Conservation (phyloP, 192 early-diverging fungal species). For the Mortierella claussenii region DNA sequence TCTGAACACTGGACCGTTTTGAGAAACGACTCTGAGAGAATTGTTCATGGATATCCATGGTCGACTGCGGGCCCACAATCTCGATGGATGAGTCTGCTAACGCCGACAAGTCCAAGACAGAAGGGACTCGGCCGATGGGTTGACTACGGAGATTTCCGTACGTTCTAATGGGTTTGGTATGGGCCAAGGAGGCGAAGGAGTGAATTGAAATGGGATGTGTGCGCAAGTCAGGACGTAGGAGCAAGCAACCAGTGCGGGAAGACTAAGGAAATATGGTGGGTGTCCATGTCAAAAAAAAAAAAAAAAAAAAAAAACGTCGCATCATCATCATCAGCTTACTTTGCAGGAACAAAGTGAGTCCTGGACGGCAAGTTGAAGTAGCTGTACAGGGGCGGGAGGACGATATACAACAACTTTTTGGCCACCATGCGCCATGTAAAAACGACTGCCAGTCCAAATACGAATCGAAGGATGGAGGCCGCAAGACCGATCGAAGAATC, state of each 20-base stretch:
- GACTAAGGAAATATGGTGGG: too few relatives aligned
- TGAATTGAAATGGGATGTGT: too few relatives aligned
- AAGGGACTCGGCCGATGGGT: conserved; percentile 47
- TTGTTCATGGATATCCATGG: conserved; percentile 63
- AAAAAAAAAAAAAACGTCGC: too few relatives aligned
- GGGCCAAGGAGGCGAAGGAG: background rate
- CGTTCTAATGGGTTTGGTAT: conserved; percentile 13
- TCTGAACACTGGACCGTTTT: conserved; percentile 7
- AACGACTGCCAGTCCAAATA: conserved; percentile 59
- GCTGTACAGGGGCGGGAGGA: conserved; percentile 62
- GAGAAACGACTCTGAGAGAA: conserved; percentile 47
- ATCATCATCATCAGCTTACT: too few relatives aligned
- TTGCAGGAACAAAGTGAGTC: conserved; percentile 42
- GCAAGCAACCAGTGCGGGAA: too few relatives aligned
- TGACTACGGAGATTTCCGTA: conserved; percentile 46
- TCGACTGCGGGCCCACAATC: conserved; percentile 61
- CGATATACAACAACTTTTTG: conserved; percentile 59
- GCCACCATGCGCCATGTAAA: conserved; percentile 63
- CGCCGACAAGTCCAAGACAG: conserved; percentile 36
- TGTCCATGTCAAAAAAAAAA: too few relatives aligned
- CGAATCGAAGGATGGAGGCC: conserved; percentile 35
- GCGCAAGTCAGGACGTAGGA: too few relatives aligned
- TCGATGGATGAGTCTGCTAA: conserved; percentile 54
- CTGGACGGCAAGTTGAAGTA: conserved; percentile 63
- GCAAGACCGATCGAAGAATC: conserved; percentile 24